Conservation (phyloP, 768 basidiomycete genomes). For the Suillus bovinus region DNA sequence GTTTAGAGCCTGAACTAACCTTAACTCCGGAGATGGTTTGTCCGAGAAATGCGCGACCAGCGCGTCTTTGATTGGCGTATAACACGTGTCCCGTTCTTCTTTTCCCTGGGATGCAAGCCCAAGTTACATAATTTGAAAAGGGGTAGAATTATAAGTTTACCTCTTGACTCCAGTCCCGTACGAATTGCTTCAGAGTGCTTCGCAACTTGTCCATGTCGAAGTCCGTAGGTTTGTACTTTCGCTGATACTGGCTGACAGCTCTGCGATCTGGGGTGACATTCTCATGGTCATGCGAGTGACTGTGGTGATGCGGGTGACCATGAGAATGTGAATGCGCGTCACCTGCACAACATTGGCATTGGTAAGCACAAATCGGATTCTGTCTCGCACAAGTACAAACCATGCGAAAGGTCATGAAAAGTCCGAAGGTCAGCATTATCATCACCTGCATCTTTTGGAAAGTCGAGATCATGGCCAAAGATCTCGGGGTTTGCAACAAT, state of each 20-base stretch:
- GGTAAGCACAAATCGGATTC: slow-evolving; percentile 12
- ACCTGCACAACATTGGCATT: slow-evolving; percentile 14
- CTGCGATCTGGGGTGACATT: slow-evolving; percentile 13
- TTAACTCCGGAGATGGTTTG: background rate
- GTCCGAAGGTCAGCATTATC: slow-evolving; percentile 18
- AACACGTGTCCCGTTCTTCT: slow-evolving; percentile 75
- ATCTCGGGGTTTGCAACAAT: slow-evolving; percentile 83
- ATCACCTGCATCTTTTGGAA: slow-evolving; percentile 21
- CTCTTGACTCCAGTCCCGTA: slow-evolving; percentile 90
- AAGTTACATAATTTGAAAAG: background rate
- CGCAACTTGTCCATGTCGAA: slow-evolving; percentile 89
- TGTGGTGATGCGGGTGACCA: slow-evolving; percentile 37
- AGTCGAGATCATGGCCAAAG: slow-evolving; percentile 55
- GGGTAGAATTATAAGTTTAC: slow-evolving; percentile 37
- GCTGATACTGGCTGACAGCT: slow-evolving; percentile 15
- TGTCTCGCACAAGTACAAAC: background rate
- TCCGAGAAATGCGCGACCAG: slow-evolving; percentile 61
- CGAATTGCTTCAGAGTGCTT: slow-evolving; percentile 91
- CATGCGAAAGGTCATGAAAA: slow-evolving; percentile 5
- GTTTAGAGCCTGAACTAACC: background rate
- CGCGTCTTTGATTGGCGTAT: slow-evolving; percentile 79
- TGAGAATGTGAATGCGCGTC: slow-evolving; percentile 36
- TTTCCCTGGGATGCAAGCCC: slow-evolving; percentile 51
- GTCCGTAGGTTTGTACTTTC: slow-evolving; percentile 55
- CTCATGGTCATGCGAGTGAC: slow-evolving; percentile 26